Conservation (phyloP, 768 basidiomycete species). For the Amanita fuliginea region DNA sequence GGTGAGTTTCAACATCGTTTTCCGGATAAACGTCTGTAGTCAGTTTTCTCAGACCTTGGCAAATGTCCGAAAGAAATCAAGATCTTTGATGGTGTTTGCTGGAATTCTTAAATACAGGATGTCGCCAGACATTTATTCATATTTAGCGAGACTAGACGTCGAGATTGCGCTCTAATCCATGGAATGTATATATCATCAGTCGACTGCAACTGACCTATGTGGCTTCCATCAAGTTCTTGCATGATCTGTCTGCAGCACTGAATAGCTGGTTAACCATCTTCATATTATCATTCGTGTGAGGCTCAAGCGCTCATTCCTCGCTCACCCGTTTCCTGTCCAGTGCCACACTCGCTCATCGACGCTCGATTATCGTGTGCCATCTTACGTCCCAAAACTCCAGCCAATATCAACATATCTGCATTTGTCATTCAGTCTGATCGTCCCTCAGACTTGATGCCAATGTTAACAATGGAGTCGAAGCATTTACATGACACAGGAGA, state of each 20-base stretch:
- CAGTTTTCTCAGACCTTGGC: constrained; percentile 40
- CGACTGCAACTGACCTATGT: background rate
- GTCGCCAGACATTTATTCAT: constrained; percentile 84
- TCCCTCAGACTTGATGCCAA: too few relatives aligned
- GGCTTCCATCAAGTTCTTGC: background rate
- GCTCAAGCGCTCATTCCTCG: too few relatives aligned
- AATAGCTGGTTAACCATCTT: too few relatives aligned
- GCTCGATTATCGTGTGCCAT: too few relatives aligned
- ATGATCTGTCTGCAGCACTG: constrained; percentile 23
- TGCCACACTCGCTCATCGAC: too few relatives aligned
- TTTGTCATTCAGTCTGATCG: too few relatives aligned
- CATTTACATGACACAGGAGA: too few relatives aligned
- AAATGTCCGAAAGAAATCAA: constrained; percentile 65
- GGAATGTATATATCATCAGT: background rate
- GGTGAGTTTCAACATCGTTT: constrained; percentile 30
- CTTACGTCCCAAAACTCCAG: too few relatives aligned
- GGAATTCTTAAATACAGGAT: constrained; percentile 83
- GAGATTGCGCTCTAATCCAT: constrained; percentile 59
- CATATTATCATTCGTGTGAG: too few relatives aligned
- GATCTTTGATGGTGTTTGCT: constrained; percentile 82
- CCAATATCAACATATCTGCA: too few relatives aligned
- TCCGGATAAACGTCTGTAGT: constrained; percentile 10
- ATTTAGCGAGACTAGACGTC: constrained; percentile 76
- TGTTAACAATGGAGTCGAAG: too few relatives aligned
- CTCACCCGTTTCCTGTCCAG: too few relatives aligned